Conservation (phyloP, 768 basidiomycete species). For the Dentipellis sp. region DNA sequence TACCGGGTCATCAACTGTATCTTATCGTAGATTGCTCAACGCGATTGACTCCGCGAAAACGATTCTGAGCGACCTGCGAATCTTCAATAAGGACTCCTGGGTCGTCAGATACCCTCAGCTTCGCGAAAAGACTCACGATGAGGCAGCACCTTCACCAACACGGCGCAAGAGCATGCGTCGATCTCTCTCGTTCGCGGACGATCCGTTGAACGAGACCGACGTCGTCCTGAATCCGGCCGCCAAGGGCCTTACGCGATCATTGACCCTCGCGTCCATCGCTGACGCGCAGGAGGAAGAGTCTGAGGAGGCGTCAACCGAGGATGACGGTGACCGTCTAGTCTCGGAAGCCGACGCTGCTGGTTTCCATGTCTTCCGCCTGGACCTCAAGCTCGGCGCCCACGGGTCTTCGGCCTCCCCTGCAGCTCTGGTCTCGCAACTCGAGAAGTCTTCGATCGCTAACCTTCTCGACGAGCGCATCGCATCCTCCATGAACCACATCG, state of each 20-base stretch:
- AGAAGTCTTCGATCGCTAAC: constrained; percentile 88
- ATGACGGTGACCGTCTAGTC: constrained; percentile 25
- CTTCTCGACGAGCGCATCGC: constrained; percentile 81
- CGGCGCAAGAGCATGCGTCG: constrained; percentile 43
- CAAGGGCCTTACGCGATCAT: constrained; percentile 42
- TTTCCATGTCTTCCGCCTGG: constrained; percentile 84
- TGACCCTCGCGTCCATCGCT: constrained; percentile 46
- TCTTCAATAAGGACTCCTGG: constrained; percentile 85
- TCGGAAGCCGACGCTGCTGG: constrained; percentile 40
- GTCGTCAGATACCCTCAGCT: constrained; percentile 82
- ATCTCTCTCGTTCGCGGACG: constrained; percentile 80
- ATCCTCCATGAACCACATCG: constrained; percentile 66
- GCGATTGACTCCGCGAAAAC: constrained; percentile 68
- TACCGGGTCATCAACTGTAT: neutral
- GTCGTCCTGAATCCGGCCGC: constrained; percentile 46
- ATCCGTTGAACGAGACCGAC: constrained; percentile 57
- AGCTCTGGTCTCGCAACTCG: constrained; percentile 81
- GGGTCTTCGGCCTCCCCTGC: constrained; percentile 52
- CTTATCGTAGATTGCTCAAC: constrained; percentile 46
- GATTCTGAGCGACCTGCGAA: constrained; percentile 60
- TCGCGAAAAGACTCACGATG: constrained; percentile 31
- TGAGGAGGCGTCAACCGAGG: constrained; percentile 19
- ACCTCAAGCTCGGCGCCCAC: constrained; percentile 82
- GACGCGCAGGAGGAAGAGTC: constrained; percentile 33
- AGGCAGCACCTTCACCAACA: constrained; percentile 19